Percentiles rank a stretch among this genome's conserved stretches.
These are phyloP conservation scores for Pestalotiopsis sp. DNA, from an alignment of 2,329 filamentous ascomycete species.

Conservation along the genomic window DNA sequence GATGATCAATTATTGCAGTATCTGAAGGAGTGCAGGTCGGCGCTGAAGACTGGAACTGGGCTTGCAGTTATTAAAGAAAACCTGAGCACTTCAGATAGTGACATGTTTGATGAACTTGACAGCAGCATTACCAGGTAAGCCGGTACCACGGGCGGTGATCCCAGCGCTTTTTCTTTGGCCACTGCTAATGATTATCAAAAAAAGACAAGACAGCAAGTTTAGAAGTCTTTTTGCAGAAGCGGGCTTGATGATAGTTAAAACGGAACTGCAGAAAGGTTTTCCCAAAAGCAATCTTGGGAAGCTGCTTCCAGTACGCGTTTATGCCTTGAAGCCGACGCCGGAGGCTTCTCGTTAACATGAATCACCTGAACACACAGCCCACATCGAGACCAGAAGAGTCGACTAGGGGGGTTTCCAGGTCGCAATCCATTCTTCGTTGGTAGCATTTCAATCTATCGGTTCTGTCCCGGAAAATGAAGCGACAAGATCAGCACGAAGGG, in stretches of 20 bases:
- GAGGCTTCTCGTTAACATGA: not conserved
- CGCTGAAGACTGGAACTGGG: constrained; percentile 38
- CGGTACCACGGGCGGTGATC: no score
- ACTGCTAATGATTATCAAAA: not conserved
- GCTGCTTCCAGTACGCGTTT: constrained; percentile 75
- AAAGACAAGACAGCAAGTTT: constrained; percentile 63
- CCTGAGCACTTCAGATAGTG: constrained; percentile 53
- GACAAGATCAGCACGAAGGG: no score
- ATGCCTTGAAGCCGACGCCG: constrained; percentile 63
- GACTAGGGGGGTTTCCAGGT: no score
- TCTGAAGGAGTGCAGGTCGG: constrained; percentile 58
- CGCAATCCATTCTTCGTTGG: no score
- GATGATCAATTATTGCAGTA: constrained; percentile 72
- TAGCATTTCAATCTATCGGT: no score
- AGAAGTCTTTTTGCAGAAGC: constrained; percentile 67
- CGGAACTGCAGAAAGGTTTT: constrained; percentile 65
- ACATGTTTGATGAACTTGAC: constrained; percentile 75
- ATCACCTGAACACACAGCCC: no score
- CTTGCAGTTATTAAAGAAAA: constrained; percentile 83
- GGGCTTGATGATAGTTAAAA: constrained; percentile 66
- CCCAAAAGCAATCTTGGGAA: constrained; percentile 31
- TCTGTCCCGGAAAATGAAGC: no score
- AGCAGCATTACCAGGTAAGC: constrained; percentile 71
- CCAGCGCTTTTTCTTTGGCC: not conserved
- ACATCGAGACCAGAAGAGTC: no score